Percentiles rank a stretch among this genome's conserved stretches.
phyloP scores from a whole-genome alignment of 257 asterid genomes.

The Salvia rosmarinus region DNA sequence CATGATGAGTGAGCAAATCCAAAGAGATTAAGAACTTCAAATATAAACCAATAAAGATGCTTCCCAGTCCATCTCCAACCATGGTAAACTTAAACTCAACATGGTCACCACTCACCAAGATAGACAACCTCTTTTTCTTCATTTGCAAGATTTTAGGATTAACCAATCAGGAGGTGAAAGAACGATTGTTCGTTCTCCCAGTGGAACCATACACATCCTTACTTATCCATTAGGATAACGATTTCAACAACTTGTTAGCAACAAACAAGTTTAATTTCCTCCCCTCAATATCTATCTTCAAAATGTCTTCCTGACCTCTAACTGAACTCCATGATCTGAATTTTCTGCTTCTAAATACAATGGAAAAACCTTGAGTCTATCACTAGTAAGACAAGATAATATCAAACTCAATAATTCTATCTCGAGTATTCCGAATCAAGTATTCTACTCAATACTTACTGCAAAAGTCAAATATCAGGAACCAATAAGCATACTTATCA shows the following conservation, averaged over 20 bases:
- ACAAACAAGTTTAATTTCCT: not conserved
- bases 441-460: not conserved
- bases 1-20: not conserved
- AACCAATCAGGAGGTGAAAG: not conserved
- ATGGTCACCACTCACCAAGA: not conserved
- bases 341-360: slow-evolving; percentile 11
- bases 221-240: not conserved
- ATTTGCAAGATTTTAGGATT: not conserved
- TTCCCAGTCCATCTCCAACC: not conserved
- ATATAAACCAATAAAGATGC: not conserved
- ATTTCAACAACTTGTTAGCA: not conserved
- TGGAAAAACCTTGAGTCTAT: not conserved
- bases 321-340: not conserved
- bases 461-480: not conserved
- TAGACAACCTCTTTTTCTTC: not conserved
- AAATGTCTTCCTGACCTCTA: not conserved
- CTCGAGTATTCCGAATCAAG: not conserved
- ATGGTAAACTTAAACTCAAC: not conserved
- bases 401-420: not conserved
- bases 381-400: not conserved
- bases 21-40: not conserved
- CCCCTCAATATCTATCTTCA: not conserved
- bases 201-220: not conserved
- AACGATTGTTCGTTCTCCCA: not conserved
- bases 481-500: not conserved